Evolutionary conservation across 352 stramenopile genomes (phyloP), one percentile per base, ranked within the genome.

Genomic region (Phytophthora vignae): DNA sequence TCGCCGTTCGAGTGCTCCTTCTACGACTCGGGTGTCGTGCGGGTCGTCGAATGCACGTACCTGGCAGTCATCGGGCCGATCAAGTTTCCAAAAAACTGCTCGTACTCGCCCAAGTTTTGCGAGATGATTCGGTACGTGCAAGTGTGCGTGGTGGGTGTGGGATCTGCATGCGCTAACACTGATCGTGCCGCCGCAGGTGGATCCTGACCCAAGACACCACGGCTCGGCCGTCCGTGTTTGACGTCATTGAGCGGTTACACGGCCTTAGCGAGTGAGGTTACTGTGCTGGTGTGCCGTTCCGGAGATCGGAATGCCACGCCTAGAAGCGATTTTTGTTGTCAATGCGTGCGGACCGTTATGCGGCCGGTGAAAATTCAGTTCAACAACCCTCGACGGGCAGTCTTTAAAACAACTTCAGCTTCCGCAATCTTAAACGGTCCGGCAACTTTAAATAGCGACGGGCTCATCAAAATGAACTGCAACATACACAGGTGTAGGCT

Each of bases 1-100:
- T 96, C 88, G 40, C 92, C 92, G 11, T 97, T 96, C 52, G 92
- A 98, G 68, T 95, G 90, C 69, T 81, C 92, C 49, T 96, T 97
- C 73, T 79, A 81, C 49, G 85, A 91, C 60, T 80, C 67, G 42
- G 88, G 85, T 56, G 83, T 86, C 17, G 72, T 94, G 63, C 75
- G 78, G 31, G 80, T 94, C 66, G 77, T 90, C 42, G 91, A 97
- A 70, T 97, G 90, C 82, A 94, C 88, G 1, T 97, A 95, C 61
- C 75, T 97, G 49, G 79, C 85, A 4, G 85, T 97, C 25, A 95
- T 97, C 55, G 91, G 88, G n/a, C 75, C 83, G 8, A 76, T 97
- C 74, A 92, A 90, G 63, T 94, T 94, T 57, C 88, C 85, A 0
- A 88, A 87, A 46, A 76, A 76, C 15, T 78, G 78, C 62, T 59